Evolutionary conservation across 331 rosid species (phyloP).

Genomic region (Pyracantha coccinea): DNA sequence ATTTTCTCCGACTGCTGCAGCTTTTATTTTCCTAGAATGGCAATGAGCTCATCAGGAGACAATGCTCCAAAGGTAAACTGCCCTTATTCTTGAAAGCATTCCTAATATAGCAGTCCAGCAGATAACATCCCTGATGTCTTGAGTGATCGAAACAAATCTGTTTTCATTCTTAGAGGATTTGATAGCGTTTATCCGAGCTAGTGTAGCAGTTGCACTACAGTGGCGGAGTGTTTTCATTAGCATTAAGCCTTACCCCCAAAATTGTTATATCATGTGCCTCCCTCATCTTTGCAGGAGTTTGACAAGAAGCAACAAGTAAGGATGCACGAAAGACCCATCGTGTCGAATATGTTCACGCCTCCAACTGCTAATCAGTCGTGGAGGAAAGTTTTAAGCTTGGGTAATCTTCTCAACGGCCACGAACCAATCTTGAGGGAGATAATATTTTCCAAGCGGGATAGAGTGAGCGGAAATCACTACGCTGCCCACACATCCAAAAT

Average conservation of each 20-base stretch:
- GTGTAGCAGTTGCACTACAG: no score
- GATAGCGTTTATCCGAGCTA: not conserved
- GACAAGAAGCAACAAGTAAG: conserved; percentile 55
- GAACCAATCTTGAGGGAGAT: conserved; percentile 86
- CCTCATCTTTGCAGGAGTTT: conserved; percentile 47
- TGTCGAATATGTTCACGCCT: conserved; percentile 72
- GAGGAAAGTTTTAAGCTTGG: conserved; percentile 97
- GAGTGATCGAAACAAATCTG: no score
- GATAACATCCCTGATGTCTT: no score
- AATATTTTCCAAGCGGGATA: conserved; percentile 61
- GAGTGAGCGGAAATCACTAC: conserved; percentile 67
- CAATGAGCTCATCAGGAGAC: conserved; percentile 35
- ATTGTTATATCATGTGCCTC: conserved; percentile 3
- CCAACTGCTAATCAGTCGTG: conserved; percentile 93
- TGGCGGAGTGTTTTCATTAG: no score
- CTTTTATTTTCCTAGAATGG: conserved; percentile 64
- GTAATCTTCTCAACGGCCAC: conserved; percentile 93
- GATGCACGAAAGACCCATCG: conserved; percentile 49
- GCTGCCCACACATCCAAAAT: conserved; percentile 39
- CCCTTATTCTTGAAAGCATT: no score
- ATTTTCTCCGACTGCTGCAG: conserved; percentile 63
- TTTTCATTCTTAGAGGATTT: not conserved
- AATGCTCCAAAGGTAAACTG: conserved; percentile 38
- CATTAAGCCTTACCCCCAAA: no score
- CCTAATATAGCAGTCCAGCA: no score